Base-by-base conservation (phyloP, 768 basidiomycete genomes). In the Boletus subcaerulescens region DNA sequence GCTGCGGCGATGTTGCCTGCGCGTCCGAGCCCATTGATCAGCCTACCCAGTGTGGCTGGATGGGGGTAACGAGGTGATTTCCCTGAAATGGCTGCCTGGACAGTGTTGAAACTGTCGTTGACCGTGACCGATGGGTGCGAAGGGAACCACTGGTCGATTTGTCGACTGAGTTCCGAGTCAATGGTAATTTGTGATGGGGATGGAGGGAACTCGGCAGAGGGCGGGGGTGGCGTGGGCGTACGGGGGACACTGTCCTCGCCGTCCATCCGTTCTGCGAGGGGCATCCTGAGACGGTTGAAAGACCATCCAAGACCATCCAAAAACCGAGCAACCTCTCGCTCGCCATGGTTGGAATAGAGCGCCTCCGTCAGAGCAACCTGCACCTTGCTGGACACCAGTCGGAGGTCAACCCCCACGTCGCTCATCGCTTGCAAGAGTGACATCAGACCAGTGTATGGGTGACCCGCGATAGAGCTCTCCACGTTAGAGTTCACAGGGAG, bases 21-120 rank as follows among this genome's bases (percentile, higher is more conserved):
- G 29, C 93, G 84, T 17, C 91, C 91, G 14, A 92, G 77, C 5
- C 74, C 71, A 54, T 84, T 80, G 62, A 95, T 85, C 22, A 97
- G 72, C 12, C 77, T 76, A 15, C 80, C 83, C 26, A 94, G 64
- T 8, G 77, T 74, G 13, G 70, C 70, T 3, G 83, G 74, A 9
- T 74, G 65, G 2, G 91, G 86, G 45, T 79, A 80, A 10, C 77
- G 60, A 20, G 80, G 77, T 4, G 64, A 61, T 26, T 68, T 20
- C 3, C 42, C 45, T 11, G 65, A 65, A n/a, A 82, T 56, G 9
- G 77, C 82, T 3, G 67, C 58, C 53, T 78, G 67, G 65, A 90
- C 81, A 9, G 75, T 65, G 4, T 66, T 59, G 64, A 80, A 90
- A 3, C 84, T 84, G 10, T 70, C 62, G 35, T 64, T 36, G 49